These are phyloP conservation scores for Waltiozyma solani DNA, from an alignment of 1,139 yeast species.

Conservation along the genomic window DNA sequence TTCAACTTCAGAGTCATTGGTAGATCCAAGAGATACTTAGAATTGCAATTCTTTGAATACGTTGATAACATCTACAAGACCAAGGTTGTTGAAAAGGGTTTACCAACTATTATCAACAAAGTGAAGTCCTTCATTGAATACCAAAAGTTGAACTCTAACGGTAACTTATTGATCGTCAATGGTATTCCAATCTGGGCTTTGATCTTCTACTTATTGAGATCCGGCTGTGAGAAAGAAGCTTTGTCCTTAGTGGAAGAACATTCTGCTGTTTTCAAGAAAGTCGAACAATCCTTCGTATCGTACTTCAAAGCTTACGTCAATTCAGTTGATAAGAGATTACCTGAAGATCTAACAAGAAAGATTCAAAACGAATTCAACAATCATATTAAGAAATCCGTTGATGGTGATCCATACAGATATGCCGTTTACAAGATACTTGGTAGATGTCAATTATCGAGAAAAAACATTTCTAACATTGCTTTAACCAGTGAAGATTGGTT, in stretches of 20 bases:
- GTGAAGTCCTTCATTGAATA: slow-evolving; percentile 54
- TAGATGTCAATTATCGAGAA: slow-evolving; percentile 61
- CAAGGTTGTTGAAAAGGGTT: slow-evolving; percentile 48
- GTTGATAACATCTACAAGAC: slow-evolving; percentile 65
- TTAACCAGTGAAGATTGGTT: slow-evolving; percentile 92
- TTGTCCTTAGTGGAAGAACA: slow-evolving; percentile 44
- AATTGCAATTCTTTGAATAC: slow-evolving; percentile 66
- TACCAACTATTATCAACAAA: slow-evolving; percentile 65
- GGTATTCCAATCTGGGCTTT: slow-evolving; percentile 91
- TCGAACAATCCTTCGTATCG: slow-evolving; percentile 77
- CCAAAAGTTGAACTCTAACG: slow-evolving; percentile 32
- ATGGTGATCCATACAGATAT: slow-evolving; percentile 81
- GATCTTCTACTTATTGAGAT: slow-evolving; percentile 71
- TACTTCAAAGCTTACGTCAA: slow-evolving; percentile 68
- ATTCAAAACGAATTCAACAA: slow-evolving; percentile 77
- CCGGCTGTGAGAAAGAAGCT: slow-evolving; percentile 78
- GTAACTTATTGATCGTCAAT: slow-evolving; percentile 53
- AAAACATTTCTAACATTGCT: slow-evolving; percentile 66
- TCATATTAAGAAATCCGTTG: slow-evolving; percentile 62
- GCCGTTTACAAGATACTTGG: slow-evolving; percentile 90
- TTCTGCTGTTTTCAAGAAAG: slow-evolving; percentile 58
- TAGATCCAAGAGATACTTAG: slow-evolving; percentile 55
- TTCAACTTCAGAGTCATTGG: slow-evolving; percentile 41
- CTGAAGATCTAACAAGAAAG: slow-evolving; percentile 60
- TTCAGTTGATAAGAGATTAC: slow-evolving; percentile 41